Evolutionary conservation across 2,329 filamentous ascomycete genomes (phyloP).

Genomic region (Blastomyces percursus): DNA sequence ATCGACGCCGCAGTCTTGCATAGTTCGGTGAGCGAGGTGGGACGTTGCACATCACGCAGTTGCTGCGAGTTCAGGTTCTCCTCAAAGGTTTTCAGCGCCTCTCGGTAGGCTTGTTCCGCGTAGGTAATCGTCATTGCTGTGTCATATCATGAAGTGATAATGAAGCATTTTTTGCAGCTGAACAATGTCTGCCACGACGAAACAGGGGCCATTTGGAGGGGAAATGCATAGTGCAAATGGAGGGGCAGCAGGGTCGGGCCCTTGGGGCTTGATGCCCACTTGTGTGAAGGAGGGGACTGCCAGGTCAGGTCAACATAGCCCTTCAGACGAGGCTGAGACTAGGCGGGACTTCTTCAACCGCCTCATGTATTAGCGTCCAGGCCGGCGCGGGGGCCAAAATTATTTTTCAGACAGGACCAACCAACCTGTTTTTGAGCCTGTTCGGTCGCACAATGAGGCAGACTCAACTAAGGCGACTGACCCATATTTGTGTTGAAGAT

Average conservation of each 20-base stretch:
- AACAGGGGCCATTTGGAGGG: background rate
- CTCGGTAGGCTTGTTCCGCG: slow-evolving; percentile 4
- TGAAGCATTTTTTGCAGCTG: background rate
- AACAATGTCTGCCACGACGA: background rate
- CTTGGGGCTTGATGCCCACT: background rate
- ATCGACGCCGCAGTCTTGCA: slow-evolving; percentile 2
- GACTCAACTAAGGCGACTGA: background rate
- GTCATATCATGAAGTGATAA: background rate
- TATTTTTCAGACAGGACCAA: background rate
- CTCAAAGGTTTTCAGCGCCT: slow-evolving; percentile 6
- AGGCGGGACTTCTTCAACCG: background rate
- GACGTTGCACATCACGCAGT: slow-evolving; percentile 5
- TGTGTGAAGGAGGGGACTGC: background rate
- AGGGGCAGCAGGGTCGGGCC: background rate
- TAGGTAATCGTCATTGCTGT: slow-evolving; percentile 2
- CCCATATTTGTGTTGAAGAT: background rate
- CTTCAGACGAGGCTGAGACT: background rate
- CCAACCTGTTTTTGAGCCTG: background rate
- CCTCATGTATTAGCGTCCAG: background rate
- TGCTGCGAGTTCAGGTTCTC: slow-evolving; percentile 7
- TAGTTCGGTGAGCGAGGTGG: slow-evolving; percentile 3
- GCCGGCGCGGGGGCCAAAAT: background rate
- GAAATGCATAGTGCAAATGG: background rate
- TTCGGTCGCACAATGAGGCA: background rate
- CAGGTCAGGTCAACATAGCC: background rate